Evolutionary conservation across 768 basidiomycete genomes (phyloP).

Genomic region (Serendipita sp.): DNA sequence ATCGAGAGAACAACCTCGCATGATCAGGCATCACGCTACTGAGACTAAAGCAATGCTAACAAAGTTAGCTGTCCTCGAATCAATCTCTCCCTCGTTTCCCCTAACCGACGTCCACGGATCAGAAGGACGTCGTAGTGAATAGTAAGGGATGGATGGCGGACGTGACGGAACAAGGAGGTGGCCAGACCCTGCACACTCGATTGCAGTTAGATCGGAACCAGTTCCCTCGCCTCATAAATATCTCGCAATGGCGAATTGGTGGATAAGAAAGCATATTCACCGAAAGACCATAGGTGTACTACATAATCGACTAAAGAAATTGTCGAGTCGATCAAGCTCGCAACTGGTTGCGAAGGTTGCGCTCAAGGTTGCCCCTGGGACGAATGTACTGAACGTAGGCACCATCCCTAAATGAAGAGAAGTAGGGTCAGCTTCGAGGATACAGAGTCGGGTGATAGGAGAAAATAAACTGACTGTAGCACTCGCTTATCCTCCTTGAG

Average conservation of each 20-base stretch:
- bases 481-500: conserved; percentile 85
- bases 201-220: no score
- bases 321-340: conserved; percentile 33
- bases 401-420: conserved; percentile 48
- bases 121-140: conserved; percentile 60
- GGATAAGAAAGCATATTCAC: neutral
- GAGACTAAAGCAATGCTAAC: neutral
- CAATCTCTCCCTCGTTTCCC: conserved; percentile 69
- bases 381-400: conserved; percentile 91
- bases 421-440: neutral
- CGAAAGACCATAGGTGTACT: neutral
- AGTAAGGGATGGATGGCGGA: conserved; percentile 29
- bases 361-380: conserved; percentile 70
- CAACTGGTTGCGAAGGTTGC: conserved; percentile 73
- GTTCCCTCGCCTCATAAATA: neutral
- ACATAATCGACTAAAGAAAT: conserved; percentile 11
- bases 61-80: neutral
- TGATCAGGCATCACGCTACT: neutral
- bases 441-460: neutral
- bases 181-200: no score
- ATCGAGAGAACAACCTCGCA: neutral
- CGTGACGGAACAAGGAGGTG: neutral
- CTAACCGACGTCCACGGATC: conserved; percentile 45
- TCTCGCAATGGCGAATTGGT: neutral
- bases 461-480: conserved; percentile 46